Conservation (phyloP, 768 basidiomycete genomes). For the Goffeauzyma gilvescens region DNA sequence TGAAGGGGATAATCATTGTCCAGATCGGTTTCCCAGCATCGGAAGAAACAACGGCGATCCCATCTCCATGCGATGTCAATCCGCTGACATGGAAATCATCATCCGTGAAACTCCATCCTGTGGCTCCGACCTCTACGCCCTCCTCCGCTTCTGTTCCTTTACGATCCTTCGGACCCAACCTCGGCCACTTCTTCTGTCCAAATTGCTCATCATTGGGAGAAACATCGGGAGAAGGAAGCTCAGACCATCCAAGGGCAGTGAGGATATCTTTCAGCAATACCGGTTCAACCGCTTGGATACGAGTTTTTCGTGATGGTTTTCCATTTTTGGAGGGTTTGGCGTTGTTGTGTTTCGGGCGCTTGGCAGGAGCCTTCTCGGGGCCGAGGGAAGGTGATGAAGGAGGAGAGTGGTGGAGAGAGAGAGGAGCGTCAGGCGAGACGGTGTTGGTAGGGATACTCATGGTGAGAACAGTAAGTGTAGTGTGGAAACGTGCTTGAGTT, state of each 20-base stretch:
- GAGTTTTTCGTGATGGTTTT: slow-evolving; percentile 1
- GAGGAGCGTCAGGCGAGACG: too few relatives aligned
- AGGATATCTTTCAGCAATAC: slow-evolving; percentile 9
- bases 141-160: not conserved
- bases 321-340: not conserved
- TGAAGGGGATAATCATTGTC: slow-evolving; percentile 67
- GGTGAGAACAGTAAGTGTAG: too few relatives aligned
- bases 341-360: slow-evolving; percentile 2
- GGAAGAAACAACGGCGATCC: slow-evolving; percentile 16
- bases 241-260: slow-evolving; percentile 6
- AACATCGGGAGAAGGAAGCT: slow-evolving; percentile 2
- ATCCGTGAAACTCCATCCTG: slow-evolving; percentile 9
- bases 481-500: too few relatives aligned
- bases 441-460: too few relatives aligned
- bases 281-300: slow-evolving; percentile 2
- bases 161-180: slow-evolving; percentile 1
- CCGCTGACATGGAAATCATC: slow-evolving; percentile 9
- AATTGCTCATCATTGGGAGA: slow-evolving; percentile 4
- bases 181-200: slow-evolving; percentile 8
- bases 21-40: slow-evolving; percentile 42
- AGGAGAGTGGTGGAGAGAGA: too few relatives aligned
- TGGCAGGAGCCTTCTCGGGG: too few relatives aligned
- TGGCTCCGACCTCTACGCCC: not conserved
- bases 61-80: slow-evolving; percentile 11
- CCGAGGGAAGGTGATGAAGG: too few relatives aligned